Percentiles rank a stretch among this genome's conserved stretches.
Conservation (phyloP, 371 early-diverging fungal species). For the Lichtheimia ramosa region DNA sequence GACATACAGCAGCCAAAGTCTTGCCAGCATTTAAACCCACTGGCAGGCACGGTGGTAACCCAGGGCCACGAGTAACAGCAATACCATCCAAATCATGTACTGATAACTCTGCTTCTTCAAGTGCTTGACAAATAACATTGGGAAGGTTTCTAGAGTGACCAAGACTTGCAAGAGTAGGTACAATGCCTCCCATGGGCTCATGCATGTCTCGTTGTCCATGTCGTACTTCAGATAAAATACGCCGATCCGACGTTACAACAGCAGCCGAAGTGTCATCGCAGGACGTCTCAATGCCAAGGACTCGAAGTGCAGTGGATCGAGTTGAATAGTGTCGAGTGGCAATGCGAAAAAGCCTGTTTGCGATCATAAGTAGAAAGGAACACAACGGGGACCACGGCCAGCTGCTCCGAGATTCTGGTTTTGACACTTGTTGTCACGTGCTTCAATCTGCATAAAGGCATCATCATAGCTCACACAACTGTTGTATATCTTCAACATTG, state of each 20-base stretch:
- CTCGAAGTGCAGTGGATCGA: slow-evolving; percentile 1
- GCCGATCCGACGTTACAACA: slow-evolving; percentile 70
- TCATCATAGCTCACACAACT: no score
- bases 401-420: no score
- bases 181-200: slow-evolving; percentile 81
- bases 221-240: slow-evolving; percentile 66
- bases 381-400: no score
- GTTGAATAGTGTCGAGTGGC: background rate
- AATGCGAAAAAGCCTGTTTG: background rate
- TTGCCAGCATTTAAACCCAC: slow-evolving; percentile 83
- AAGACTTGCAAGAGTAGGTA: slow-evolving; percentile 74
- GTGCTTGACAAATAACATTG: slow-evolving; percentile 59
- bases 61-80: slow-evolving; percentile 86
- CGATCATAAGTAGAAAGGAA: no score
- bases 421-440: no score
- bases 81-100: slow-evolving; percentile 71
- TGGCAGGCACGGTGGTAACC: slow-evolving; percentile 72
- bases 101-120: slow-evolving; percentile 57
- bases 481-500: no score
- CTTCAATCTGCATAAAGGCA: no score
- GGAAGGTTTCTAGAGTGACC: slow-evolving; percentile 74
- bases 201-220: slow-evolving; percentile 72
- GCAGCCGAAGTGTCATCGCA: slow-evolving; percentile 88
- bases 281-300: slow-evolving; percentile 80
- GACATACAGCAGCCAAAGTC: slow-evolving; percentile 70